Conservation (phyloP, 2,329 filamentous ascomycete genomes). For the Aspergillus pseudotamarii region DNA sequence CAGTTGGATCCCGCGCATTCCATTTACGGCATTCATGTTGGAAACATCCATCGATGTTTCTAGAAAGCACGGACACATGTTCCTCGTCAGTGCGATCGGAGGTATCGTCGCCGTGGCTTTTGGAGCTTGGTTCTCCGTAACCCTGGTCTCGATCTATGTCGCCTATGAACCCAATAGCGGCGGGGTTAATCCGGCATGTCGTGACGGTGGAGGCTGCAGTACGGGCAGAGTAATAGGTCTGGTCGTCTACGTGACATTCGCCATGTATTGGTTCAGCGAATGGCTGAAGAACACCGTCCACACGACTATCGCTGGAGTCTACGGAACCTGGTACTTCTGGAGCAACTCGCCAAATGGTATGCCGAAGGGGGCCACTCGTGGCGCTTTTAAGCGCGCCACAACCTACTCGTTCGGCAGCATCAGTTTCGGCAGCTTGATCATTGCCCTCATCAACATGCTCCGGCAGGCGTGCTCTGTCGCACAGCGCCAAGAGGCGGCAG, state of each 20-base stretch:
- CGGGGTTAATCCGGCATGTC: conserved; percentile 57
- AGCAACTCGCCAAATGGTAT: conserved; percentile 63
- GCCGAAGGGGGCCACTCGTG: conserved; percentile 76
- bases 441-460: conserved; percentile 84
- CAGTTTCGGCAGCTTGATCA: conserved; percentile 78
- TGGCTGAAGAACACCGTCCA: conserved; percentile 94
- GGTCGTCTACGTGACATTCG: conserved; percentile 84
- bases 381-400: conserved; percentile 77
- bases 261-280: conserved; percentile 92
- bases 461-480: conserved; percentile 82
- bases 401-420: conserved; percentile 95
- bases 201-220: conserved; percentile 63
- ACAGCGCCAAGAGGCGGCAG: conserved; percentile 62
- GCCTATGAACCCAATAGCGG: conserved; percentile 68
- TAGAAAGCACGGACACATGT: conserved; percentile 82
- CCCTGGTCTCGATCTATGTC: conserved; percentile 82
- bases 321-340: conserved; percentile 92
- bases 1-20: conserved; percentile 86
- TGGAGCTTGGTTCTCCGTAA: conserved; percentile 83
- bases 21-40: conserved; percentile 88
- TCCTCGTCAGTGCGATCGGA: conserved; percentile 80
- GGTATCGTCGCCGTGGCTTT: conserved; percentile 76
- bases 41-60: conserved; percentile 83
- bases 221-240: conserved; percentile 79
- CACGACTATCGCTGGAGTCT: conserved; percentile 82